phyloP scores from a whole-genome alignment of 148 eudicot species.

The Vaccinium darrowii region DNA sequence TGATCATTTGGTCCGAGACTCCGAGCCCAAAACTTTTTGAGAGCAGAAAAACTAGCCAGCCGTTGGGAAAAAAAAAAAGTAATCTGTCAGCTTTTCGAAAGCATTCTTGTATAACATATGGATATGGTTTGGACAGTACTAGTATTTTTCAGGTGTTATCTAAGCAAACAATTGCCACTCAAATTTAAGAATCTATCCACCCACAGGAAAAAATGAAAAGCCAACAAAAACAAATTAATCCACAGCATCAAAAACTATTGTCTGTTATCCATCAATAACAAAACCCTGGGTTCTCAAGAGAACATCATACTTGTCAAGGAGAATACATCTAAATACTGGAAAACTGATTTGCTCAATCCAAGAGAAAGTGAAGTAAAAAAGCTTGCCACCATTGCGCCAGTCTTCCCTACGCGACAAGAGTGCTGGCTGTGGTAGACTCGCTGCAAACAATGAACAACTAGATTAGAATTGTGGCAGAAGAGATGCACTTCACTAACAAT shows the following conservation, averaged over 20 bases:
- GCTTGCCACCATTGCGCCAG: not conserved
- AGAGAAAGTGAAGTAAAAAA: not conserved
- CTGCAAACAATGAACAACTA: constrained; percentile 23
- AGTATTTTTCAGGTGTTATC: not conserved
- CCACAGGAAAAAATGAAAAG: not conserved
- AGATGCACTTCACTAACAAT: not conserved
- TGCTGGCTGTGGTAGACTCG: constrained; percentile 51
- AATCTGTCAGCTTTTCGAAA: not conserved
- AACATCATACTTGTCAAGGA: no score
- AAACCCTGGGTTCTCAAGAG: not conserved
- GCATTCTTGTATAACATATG: not conserved
- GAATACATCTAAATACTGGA: not conserved
- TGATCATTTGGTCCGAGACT: no score
- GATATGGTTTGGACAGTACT: not conserved
- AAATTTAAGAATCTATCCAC: not conserved
- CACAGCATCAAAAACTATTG: not conserved
- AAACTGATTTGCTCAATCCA: not conserved
- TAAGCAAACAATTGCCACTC: not conserved
- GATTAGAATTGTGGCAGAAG: not conserved
- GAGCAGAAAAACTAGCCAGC: no score
- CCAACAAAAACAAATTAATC: not conserved
- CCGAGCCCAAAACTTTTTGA: no score
- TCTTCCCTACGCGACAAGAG: constrained; percentile 36
- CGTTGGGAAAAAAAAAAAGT: not conserved
- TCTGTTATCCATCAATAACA: not conserved